Conservation (phyloP, 2,329 filamentous ascomycete genomes). For the Aureobasidium zeae region DNA sequence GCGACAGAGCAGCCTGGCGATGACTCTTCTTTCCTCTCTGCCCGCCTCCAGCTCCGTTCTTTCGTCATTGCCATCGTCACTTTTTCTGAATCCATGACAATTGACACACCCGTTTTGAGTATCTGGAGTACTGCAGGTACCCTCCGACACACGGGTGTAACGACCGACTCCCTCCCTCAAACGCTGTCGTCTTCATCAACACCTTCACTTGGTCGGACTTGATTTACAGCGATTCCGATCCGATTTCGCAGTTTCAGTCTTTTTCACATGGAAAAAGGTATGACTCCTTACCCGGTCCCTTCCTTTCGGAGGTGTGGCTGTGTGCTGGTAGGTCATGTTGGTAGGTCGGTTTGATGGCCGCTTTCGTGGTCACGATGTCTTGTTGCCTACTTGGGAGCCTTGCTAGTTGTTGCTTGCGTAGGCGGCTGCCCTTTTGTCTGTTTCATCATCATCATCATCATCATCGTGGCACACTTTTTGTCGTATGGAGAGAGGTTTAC, state of each 20-base stretch:
- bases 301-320: slow-evolving; percentile 2
- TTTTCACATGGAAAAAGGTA: not conserved
- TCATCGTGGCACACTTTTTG: slow-evolving; percentile 1
- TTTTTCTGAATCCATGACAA: not conserved
- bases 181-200: not conserved
- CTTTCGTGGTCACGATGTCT: slow-evolving; percentile 9
- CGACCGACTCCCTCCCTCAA: slow-evolving; percentile 1
- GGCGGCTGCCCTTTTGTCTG: not conserved
- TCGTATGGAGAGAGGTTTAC: not conserved
- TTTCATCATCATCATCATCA: not conserved
- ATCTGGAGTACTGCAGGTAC: slow-evolving; percentile 13
- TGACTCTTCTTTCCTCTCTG: not conserved
- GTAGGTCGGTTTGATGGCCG: too few relatives aligned
- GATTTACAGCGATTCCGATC: too few relatives aligned
- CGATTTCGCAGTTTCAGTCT: too few relatives aligned
- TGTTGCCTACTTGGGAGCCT: too few relatives aligned
- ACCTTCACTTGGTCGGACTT: not conserved
- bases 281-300: slow-evolving; percentile 6
- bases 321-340: slow-evolving; percentile 14
- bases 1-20: not conserved
- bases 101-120: not conserved
- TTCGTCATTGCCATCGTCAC: too few relatives aligned
- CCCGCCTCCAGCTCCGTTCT: too few relatives aligned
- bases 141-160: not conserved
- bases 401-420: slow-evolving; percentile 10